phyloP scores from a whole-genome alignment of 805 yeast genomes.

The Wickerhamomyces alni region DNA sequence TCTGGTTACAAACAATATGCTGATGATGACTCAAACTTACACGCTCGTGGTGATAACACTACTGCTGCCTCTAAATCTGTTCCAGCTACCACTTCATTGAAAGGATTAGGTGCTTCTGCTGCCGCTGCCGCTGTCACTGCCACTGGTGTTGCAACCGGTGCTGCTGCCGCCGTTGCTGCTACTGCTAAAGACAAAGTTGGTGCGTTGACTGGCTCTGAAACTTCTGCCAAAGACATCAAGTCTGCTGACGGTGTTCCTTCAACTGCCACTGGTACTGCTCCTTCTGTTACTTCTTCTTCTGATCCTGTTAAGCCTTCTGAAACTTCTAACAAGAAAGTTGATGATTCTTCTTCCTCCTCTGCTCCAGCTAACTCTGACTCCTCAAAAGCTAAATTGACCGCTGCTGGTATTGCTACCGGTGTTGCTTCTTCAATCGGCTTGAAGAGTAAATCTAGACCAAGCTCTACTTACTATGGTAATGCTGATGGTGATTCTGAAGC shows the following conservation, averaged over 20 bases:
- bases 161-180: slow-evolving; percentile 4
- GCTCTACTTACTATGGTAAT: too few species aligned
- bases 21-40: slow-evolving; percentile 4
- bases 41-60: slow-evolving; percentile 6
- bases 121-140: background rate
- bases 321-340: too few species aligned
- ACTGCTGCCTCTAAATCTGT: slow-evolving; percentile 17
- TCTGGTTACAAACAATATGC: slow-evolving; percentile 10
- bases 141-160: slow-evolving; percentile 1
- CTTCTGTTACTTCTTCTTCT: too few species aligned
- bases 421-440: too few species aligned
- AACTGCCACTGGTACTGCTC: background rate
- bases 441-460: too few species aligned
- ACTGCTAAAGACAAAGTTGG: too few species aligned
- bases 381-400: background rate
- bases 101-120: background rate
- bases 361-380: background rate
- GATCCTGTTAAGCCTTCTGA: too few species aligned
- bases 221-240: too few species aligned
- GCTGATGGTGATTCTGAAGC: background rate
- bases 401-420: background rate
- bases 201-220: too few species aligned
- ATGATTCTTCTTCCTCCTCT: background rate
- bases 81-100: slow-evolving; percentile 7
- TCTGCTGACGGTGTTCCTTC: background rate